Base-by-base conservation (phyloP, 2,329 filamentous ascomycete genomes). In the Fusarium tupiense region DNA sequence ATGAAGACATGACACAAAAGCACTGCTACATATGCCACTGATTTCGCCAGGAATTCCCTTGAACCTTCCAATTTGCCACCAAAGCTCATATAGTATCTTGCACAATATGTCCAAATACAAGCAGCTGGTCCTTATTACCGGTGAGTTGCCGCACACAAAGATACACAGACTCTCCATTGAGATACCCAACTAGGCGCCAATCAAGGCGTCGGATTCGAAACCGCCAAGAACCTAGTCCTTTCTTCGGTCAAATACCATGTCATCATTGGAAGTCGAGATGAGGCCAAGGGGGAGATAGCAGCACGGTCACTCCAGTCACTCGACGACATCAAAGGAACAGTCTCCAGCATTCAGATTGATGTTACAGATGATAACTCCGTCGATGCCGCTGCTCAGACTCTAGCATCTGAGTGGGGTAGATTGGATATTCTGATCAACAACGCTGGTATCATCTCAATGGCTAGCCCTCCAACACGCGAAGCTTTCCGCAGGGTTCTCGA, bases 131-230 rank as follows among this genome's bases (percentile, higher is more conserved):
- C 43, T 71, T 3, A 64, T 69, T 9, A 69, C 67, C n/a, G 67
- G 67, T 69, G n/a, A 69, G 67, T 46, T 12, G 9, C 29, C 26
- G 24, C 7, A 24, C 13, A 31, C 12, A 16, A 17, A n/a, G 3
- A 10, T 8, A 17, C 8, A 8, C n/a, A 13, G 20, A 11, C 16
- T 33, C 17, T 19, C 38, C 10, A 24, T 64, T 71, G 56, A 71
- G 35, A 52, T 29, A 8, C 6, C 13, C 24, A 24, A n/a, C 8
- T 29, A 71, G 67, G 68, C 54, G 68, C 68, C 61, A 71, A 71
- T 16, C 68, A 66, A 46, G 68, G 68, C 35, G 61, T 71, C 33
- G 68, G 68, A 2, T 71, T 47, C 4, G 68, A 71, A 19, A 71
- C 61, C 11, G 68, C 67, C 31, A 71, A 71, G 19, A 71, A 71